Evolutionary conservation across 2,329 filamentous ascomycete genomes (phyloP).

Genomic region (Xylariaceae sp.): DNA sequence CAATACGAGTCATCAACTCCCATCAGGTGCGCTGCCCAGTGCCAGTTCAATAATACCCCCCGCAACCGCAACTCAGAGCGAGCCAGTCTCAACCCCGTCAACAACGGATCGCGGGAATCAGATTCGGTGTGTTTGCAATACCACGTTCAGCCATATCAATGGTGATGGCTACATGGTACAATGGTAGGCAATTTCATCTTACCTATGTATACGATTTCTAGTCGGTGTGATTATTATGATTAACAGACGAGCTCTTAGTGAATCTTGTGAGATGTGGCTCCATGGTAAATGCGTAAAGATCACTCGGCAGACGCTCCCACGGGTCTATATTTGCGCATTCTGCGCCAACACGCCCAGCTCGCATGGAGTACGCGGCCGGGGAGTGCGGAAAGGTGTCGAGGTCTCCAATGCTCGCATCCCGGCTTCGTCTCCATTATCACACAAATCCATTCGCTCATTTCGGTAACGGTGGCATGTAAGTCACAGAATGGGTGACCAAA

Average conservation of each 20-base stretch:
- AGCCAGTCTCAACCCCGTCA: conserved; percentile 43
- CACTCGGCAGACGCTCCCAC: conserved; percentile 50
- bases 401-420: conserved; percentile 27
- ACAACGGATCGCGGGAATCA: conserved; percentile 37
- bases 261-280: conserved; percentile 61
- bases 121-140: conserved; percentile 54
- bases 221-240: conserved; percentile 9
- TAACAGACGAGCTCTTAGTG: conserved; percentile 36
- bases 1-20: conserved; percentile 34
- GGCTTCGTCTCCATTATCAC: conserved; percentile 39
- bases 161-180: conserved; percentile 56
- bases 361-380: conserved; percentile 44
- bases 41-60: conserved; percentile 42
- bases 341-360: conserved; percentile 56
- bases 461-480: conserved; percentile 30
- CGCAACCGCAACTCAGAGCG: conserved; percentile 46
- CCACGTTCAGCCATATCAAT: conserved; percentile 32
- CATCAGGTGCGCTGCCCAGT: conserved; percentile 30
- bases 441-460: conserved; percentile 43
- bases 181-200: conserved; percentile 44
- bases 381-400: conserved; percentile 35
- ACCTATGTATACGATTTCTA: not conserved
- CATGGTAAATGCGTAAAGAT: conserved; percentile 60
- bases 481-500: not conserved
- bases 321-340: conserved; percentile 59